These are phyloP conservation scores for Volvox carteri DNA, from an alignment of 163 green algal genomes.

Conservation along the genomic window DNA sequence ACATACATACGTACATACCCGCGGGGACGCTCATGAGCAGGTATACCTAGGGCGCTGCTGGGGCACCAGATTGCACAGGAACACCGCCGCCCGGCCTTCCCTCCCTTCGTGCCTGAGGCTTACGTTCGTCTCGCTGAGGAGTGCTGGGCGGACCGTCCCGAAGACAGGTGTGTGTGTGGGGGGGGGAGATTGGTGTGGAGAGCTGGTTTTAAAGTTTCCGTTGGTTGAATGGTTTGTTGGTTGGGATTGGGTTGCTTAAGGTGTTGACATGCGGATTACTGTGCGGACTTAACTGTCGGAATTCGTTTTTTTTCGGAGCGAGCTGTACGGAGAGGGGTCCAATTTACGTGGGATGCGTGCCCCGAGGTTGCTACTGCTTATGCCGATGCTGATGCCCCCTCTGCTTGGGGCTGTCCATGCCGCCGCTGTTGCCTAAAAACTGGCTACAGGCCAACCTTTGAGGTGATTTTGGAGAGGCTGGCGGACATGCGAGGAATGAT, in stretches of 20 bases:
- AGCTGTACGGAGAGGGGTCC: no score
- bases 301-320: no score
- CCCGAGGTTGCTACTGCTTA: no score
- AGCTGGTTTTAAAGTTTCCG: no score
- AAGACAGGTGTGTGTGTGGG: constrained; percentile 30
- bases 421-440: not conserved
- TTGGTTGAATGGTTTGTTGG: not conserved
- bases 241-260: no score
- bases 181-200: no score
- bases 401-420: no score
- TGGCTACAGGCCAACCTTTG: constrained; percentile 39
- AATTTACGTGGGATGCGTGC: no score
- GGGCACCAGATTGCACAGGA: constrained; percentile 32
- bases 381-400: no score
- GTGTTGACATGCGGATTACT: no score
- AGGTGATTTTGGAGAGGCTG: constrained; percentile 21
- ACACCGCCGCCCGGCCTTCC: constrained; percentile 23
- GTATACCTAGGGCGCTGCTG: constrained; percentile 26
- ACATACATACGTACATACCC: not conserved
- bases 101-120: constrained; percentile 26
- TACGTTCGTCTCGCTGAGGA: constrained; percentile 19
- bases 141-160: constrained; percentile 35
- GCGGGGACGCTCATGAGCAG: not conserved
- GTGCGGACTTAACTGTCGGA: no score
- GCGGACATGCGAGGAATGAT: not conserved